These are phyloP conservation scores for Rhynchospora pubera DNA, from an alignment of 176 grass and related monocot species.

Conservation along the genomic window DNA sequence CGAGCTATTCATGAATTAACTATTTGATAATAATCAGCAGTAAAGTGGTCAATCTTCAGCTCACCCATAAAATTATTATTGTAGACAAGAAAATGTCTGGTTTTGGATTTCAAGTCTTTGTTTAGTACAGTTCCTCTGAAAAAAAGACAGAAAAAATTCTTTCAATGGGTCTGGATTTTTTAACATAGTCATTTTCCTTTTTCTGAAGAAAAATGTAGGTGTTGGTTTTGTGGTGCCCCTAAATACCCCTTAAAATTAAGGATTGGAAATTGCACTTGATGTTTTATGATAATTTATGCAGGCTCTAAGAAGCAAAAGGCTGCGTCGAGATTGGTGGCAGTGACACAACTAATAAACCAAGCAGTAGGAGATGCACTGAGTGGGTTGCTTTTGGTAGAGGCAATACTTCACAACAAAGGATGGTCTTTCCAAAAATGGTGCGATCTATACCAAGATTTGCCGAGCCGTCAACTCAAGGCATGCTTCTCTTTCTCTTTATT, in stretches of 20 bases:
- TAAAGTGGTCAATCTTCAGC: neutral
- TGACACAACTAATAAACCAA: constrained; percentile 83
- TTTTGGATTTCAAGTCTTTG: too few relatives aligned
- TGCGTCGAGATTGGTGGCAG: constrained; percentile 57
- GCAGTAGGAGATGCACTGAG: constrained; percentile 88
- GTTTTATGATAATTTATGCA: constrained; percentile 1
- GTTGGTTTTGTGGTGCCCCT: neutral
- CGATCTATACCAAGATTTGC: constrained; percentile 78
- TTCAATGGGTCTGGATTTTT: neutral
- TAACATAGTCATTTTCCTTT: neutral
- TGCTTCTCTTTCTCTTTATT: neutral
- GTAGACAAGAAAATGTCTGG: too few relatives aligned
- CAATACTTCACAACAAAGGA: constrained; percentile 66
- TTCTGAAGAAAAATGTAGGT: neutral
- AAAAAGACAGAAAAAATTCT: too few relatives aligned
- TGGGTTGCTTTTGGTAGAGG: constrained; percentile 82
- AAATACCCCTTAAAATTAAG: neutral
- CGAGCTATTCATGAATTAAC: neutral
- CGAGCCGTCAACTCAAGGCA: constrained; percentile 81
- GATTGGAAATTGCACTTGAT: neutral
- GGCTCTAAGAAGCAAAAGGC: constrained; percentile 48
- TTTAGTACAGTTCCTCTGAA: too few relatives aligned
- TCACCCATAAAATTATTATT: neutral
- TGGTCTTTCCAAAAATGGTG: constrained; percentile 88
- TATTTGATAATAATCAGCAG: neutral